A percentile compares a stretch with the other conserved stretches of the same genome.
Evolutionary conservation across 257 asterid genomes (phyloP).

Genomic region (Gardenia jasminoides): DNA sequence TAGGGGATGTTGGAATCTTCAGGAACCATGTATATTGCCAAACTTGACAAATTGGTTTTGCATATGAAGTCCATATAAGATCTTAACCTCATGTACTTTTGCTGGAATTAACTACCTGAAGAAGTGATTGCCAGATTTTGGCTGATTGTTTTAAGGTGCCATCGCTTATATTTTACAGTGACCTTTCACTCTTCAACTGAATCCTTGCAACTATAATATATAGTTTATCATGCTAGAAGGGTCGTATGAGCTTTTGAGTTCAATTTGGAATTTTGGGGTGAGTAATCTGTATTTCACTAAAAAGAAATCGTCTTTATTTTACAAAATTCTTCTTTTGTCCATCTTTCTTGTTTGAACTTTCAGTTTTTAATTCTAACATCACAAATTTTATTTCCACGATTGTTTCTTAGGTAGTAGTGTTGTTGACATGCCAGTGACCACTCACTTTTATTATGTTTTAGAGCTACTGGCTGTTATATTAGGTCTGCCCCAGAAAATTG

Average conservation of each 20-base stretch:
- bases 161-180: not conserved
- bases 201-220: not conserved
- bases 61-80: not conserved
- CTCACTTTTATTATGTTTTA: not conserved
- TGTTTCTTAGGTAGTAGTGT: not conserved
- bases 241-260: too few species aligned
- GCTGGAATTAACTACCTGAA: not conserved
- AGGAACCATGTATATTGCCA: not conserved
- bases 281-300: not conserved
- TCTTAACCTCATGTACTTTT: not conserved
- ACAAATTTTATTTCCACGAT: not conserved
- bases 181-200: not conserved
- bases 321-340: not conserved
- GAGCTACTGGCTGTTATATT: not conserved
- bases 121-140: not conserved
- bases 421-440: not conserved
- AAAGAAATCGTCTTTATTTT: not conserved
- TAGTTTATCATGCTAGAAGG: not conserved
- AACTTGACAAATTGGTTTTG: not conserved
- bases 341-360: not conserved
- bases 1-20: not conserved
- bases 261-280: not conserved
- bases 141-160: not conserved
- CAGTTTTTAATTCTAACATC: too few species aligned
- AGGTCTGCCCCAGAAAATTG: not conserved